phyloP scores from a whole-genome alignment of 225 moss, liverwort and hornwort species.

The Bryoerythrophyllum caledonicum region DNA sequence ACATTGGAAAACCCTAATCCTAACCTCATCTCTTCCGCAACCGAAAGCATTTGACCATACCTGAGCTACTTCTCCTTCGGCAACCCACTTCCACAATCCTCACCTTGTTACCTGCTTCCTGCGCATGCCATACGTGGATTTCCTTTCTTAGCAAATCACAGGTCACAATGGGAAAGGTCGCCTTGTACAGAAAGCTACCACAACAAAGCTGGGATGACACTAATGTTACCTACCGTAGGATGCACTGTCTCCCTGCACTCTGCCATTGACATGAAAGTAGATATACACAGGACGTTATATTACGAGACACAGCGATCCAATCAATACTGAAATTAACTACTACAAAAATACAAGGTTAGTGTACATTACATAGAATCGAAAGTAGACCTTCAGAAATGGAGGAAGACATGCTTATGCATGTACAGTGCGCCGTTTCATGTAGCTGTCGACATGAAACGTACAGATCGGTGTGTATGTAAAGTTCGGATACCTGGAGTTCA shows the following conservation, averaged over 20 bases:
- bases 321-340: neutral
- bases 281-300: neutral
- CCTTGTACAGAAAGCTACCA: neutral
- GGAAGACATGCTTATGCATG: neutral
- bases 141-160: neutral
- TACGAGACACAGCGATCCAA: neutral
- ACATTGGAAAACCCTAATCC: constrained; percentile 41
- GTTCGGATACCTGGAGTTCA: neutral
- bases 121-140: neutral
- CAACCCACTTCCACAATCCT: neutral
- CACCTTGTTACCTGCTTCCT: neutral
- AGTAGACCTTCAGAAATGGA: neutral
- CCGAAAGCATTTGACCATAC: neutral
- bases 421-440: neutral
- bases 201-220: neutral
- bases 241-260: neutral
- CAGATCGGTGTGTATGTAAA: neutral
- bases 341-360: neutral
- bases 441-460: too few relatives aligned
- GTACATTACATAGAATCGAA: neutral
- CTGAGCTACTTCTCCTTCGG: constrained; percentile 7
- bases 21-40: constrained; percentile 22
- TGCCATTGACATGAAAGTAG: neutral
- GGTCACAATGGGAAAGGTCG: neutral
- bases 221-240: neutral